These are phyloP conservation scores for Crucihimalaya himalaica DNA, from an alignment of 345 rosid genomes.

Conservation along the genomic window DNA sequence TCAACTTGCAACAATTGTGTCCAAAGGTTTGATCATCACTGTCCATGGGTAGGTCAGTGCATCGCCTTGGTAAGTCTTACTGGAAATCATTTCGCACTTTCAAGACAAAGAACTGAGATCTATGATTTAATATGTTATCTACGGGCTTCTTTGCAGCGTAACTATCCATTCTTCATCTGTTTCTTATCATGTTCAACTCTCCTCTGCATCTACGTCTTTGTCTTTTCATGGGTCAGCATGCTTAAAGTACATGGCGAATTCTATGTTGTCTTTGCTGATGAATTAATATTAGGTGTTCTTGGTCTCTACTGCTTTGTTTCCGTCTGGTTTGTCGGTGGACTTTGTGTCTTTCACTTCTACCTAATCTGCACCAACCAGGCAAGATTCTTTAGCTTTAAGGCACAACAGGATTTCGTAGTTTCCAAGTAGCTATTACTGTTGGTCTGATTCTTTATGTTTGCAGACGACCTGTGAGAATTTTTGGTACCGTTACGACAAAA, in stretches of 20 bases:
- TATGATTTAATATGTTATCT: slow-evolving; percentile 10
- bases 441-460: slow-evolving; percentile 18
- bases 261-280: slow-evolving; percentile 44
- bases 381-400: slow-evolving; percentile 17
- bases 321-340: slow-evolving; percentile 83
- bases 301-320: slow-evolving; percentile 59
- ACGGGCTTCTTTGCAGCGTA: slow-evolving; percentile 58
- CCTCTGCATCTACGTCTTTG: slow-evolving; percentile 65
- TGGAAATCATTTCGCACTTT: not conserved
- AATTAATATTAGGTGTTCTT: slow-evolving; percentile 48
- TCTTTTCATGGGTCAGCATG: slow-evolving; percentile 63
- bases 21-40: slow-evolving; percentile 93
- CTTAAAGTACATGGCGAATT: slow-evolving; percentile 48
- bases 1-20: slow-evolving; percentile 94
- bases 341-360: slow-evolving; percentile 67
- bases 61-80: slow-evolving; percentile 68
- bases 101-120: not conserved
- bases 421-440: not conserved
- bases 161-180: slow-evolving; percentile 70
- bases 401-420: not conserved
- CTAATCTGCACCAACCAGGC: slow-evolving; percentile 79
- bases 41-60: slow-evolving; percentile 99
- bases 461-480: slow-evolving; percentile 84
- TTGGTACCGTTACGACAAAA: slow-evolving; percentile 68
- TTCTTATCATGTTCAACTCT: slow-evolving; percentile 66